Evolutionary conservation across 768 basidiomycete genomes (phyloP), one percentile per base, ranked within the genome.

Genomic region (Cubamyces sp.): DNA sequence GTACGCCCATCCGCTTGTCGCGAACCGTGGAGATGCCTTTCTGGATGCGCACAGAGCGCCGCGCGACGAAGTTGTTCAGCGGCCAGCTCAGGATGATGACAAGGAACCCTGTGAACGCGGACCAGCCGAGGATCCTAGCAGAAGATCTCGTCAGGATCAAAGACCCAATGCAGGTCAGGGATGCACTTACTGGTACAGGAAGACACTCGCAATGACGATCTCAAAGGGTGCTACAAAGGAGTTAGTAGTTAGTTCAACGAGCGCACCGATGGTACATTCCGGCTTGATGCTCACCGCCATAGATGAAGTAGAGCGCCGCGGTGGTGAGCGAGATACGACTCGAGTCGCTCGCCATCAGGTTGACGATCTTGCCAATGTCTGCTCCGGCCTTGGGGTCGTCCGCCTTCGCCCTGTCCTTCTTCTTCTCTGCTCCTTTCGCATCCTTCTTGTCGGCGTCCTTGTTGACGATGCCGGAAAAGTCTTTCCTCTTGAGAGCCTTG

Each of bases 351-450:
- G 90, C 86, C 92, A 96, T 96, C 39, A 95, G 75, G 66, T 93
- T 92, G 56, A 95, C 91, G 55, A 96, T 92, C 73, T 95, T 94
- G 14, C 94, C 94, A 14, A 91, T 80, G 71, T 94, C 91, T 7
- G 94, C 94, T 14, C 92, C 91, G 0, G 88, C 83, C 66, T 84
- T 88, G 1, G 87, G 84, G 30, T 91, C 79, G 62, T 34, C 76
- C 37, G 52, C 73, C 69, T 75, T 81, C 7, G 64, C 45, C 6
- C 6, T 9, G 9, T 34, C 67, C 75, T 78, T 8, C 51, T 60
- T 62, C 52, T 50, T 61, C 1, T 47, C 55, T 2, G 64, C 42
- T n/a, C 51, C 73, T 75, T 34, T 34, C 34, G 53, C 56, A 46
- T 76, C 77, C 57, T 77, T 77, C 1, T 61, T 60, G n/a, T 75